phyloP scores from a whole-genome alignment of 2,329 filamentous ascomycete genomes.

The Diaporthe ilicicola region DNA sequence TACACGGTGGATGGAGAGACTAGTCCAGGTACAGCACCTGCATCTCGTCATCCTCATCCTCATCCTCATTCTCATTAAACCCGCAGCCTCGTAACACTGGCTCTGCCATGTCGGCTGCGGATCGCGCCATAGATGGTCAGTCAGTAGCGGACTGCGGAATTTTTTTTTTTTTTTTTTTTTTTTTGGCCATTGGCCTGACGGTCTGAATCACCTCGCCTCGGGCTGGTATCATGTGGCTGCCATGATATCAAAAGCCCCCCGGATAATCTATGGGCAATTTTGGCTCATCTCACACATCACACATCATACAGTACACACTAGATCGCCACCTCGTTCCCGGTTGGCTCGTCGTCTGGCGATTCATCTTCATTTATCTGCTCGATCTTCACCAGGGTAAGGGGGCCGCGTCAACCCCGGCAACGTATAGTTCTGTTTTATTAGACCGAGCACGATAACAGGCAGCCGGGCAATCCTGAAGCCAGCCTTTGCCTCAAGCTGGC shows the following conservation, averaged over 20 bases:
- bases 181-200: conserved; percentile 8
- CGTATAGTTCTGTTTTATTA: conserved; percentile 11
- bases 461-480: not conserved
- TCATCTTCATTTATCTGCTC: conserved; percentile 3
- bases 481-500: conserved; percentile 6
- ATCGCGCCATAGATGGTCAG: not conserved
- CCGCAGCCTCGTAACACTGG: conserved; percentile 11
- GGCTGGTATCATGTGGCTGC: conserved; percentile 13
- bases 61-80: not conserved
- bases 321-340: not conserved
- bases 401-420: not conserved
- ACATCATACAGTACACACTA: not conserved
- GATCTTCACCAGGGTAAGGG: conserved; percentile 15
- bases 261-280: conserved; percentile 12
- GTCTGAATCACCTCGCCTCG: conserved; percentile 12
- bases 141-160: not conserved
- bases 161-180: too few relatives aligned
- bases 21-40: not conserved
- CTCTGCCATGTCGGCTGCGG: conserved; percentile 1
- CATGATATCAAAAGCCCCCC: not conserved
- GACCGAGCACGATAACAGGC: conserved; percentile 6
- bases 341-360: conserved; percentile 3
- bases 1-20: too few relatives aligned
- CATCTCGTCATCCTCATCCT: not conserved
- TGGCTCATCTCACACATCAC: not conserved